Evolutionary conservation across 306 rosid genomes (phyloP), one percentile per base, ranked within the genome.

Genomic region (Dryas alaskensis): DNA sequence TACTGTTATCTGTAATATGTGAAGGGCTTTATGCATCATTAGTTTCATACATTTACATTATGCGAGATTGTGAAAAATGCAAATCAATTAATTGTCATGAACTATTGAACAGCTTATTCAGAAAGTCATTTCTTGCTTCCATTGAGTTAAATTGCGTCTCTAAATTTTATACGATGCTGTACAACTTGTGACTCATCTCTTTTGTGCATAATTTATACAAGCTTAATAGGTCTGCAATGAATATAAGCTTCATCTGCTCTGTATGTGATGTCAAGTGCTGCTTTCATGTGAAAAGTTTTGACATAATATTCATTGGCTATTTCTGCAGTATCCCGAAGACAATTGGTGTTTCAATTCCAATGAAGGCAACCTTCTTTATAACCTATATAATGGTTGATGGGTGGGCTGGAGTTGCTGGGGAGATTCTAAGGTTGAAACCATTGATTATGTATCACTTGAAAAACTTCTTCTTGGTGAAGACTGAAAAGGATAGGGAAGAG

Each of bases 361-460:
- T 94, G 98, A 94, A 94, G 83, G 98, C 98, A 46, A 94, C 98
- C 13, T 94, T 94, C 92, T 94, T 94, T 80, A 91, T 94, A 73
- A 94, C 97, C 66, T 94, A 91, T 78, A 88, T 89, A 75, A 94
- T 94, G 98, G 98, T 94, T 31, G 98, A 94, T 81, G 98, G 98
- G 46, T 94, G 98, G 98, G 98, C 97, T 82, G 98, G 98, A 75
- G 80, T 92, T 87, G 98, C 98, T 22, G 98, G 82, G 45, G 99
- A 94, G 83, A 94, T 94, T 87, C 82, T 94, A 67, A 89, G 96
- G 76, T 78, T 94, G 86, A 94, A 85, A 84, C 97, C 98, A 27
- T 75, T 94, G 87, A 81, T 94, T 73, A 75, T 94, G 10, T 94
- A 84, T 81, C 98, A 94, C 84, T 74, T 94, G 53, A 87, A 84